A percentile compares a stretch with the other conserved stretches of the same genome.
Conservation (phyloP, 495 filamentous ascomycete species). For the Echria macrotheca region DNA sequence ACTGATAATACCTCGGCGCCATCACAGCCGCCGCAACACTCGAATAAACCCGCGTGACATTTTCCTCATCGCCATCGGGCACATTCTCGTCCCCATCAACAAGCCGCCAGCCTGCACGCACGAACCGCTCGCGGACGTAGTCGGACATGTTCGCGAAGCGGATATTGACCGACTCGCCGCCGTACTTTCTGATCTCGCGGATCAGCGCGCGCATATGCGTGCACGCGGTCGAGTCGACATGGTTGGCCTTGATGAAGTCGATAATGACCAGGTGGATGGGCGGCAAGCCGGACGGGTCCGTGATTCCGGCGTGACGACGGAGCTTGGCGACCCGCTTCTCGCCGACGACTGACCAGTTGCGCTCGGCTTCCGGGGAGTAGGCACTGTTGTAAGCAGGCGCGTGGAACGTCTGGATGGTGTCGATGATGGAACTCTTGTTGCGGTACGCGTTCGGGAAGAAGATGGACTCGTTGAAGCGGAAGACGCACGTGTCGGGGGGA, state of each 20-base stretch:
- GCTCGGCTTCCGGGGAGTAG: slow-evolving; percentile 24
- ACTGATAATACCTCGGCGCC: slow-evolving; percentile 1
- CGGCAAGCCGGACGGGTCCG: slow-evolving; percentile 9
- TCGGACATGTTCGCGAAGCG: slow-evolving; percentile 18
- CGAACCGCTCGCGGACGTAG: slow-evolving; percentile 20
- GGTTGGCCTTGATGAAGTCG: slow-evolving; percentile 21
- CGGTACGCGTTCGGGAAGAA: slow-evolving; percentile 48
- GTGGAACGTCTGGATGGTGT: slow-evolving; percentile 38
- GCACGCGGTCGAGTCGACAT: slow-evolving; percentile 20
- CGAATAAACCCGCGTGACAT: slow-evolving; percentile 6
- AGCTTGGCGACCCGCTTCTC: slow-evolving; percentile 22
- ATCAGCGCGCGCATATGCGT: slow-evolving; percentile 16
- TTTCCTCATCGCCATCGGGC: not conserved
- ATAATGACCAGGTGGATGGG: slow-evolving; percentile 18
- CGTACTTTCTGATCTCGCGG: slow-evolving; percentile 19
- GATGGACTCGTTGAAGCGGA: slow-evolving; percentile 37
- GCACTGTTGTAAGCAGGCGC: slow-evolving; percentile 25
- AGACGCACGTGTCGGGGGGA: slow-evolving; percentile 35
- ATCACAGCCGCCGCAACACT: slow-evolving; percentile 8
- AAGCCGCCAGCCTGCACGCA: slow-evolving; percentile 17
- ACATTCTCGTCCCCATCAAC: slow-evolving; percentile 10
- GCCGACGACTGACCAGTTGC: slow-evolving; percentile 44
- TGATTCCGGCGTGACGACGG: slow-evolving; percentile 16
- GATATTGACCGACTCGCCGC: slow-evolving; percentile 12
- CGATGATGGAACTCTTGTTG: slow-evolving; percentile 34